These are phyloP conservation scores for Cynanchum wilfordii DNA, from an alignment of 257 asterid species.

Conservation along the genomic window DNA sequence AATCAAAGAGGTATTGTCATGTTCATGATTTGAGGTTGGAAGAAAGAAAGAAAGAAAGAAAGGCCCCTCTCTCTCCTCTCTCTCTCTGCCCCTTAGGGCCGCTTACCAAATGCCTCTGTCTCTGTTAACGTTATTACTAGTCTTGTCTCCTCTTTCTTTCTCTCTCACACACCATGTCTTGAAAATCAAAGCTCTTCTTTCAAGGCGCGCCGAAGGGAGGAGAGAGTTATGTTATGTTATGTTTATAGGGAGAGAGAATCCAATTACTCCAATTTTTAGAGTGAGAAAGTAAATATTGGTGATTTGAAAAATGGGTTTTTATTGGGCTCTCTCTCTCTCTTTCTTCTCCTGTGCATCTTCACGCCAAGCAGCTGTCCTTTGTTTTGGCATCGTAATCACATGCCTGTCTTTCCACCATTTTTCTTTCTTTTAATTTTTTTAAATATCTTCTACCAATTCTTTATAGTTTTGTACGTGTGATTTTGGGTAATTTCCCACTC, in stretches of 20 bases:
- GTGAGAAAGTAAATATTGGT: neutral
- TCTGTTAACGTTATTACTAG: neutral
- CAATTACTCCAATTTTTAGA: neutral
- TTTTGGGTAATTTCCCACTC: slow-evolving; percentile 9
- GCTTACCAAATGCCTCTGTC: slow-evolving; percentile 23
- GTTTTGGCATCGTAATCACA: slow-evolving; percentile 31
- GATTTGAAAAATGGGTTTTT: neutral
- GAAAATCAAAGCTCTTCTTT: slow-evolving; percentile 18
- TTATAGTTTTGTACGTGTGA: neutral
- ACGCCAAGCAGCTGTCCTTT: slow-evolving; percentile 62
- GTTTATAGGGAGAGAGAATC: neutral
- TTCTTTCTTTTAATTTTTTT: neutral
- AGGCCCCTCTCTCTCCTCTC: neutral
- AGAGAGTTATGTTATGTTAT: neutral
- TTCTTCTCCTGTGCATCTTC: slow-evolving; percentile 29
- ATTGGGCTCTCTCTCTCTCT: slow-evolving; percentile 6
- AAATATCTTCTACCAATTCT: neutral
- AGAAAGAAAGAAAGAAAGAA: neutral
- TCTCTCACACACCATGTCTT: neutral
- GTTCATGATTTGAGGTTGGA: neutral
- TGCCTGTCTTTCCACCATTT: slow-evolving; percentile 1
- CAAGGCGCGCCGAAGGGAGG: slow-evolving; percentile 24
- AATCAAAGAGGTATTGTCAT: slow-evolving; percentile 11
- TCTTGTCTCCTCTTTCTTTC: slow-evolving; percentile 7
- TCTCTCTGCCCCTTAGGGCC: neutral